A percentile compares a stretch with the other conserved stretches of the same genome.
Evolutionary conservation across 139 green algal genomes (phyloP).

Genomic region (Protoeuglena noctilucae): DNA sequence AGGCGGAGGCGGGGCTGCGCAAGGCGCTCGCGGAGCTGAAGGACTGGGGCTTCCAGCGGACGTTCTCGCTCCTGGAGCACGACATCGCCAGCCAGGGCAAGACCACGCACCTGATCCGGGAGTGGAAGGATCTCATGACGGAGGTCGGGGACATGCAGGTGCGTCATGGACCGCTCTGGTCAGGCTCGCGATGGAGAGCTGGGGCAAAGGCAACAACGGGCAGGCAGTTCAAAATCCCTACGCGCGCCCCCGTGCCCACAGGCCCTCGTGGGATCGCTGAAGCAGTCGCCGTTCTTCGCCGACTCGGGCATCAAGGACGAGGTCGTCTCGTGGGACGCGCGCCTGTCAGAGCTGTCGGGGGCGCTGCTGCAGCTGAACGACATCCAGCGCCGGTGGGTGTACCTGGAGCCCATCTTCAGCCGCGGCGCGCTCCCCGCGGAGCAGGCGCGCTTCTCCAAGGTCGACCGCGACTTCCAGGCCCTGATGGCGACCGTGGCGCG

Average conservation of each 20-base stretch:
- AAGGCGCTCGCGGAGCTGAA: slow-evolving; percentile 64
- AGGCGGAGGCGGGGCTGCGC: slow-evolving; percentile 50
- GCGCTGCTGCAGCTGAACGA: slow-evolving; percentile 37
- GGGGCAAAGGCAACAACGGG: no score
- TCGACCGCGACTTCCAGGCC: slow-evolving; percentile 54
- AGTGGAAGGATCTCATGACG: slow-evolving; percentile 60
- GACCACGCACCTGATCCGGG: slow-evolving; percentile 47
- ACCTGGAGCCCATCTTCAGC: slow-evolving; percentile 68
- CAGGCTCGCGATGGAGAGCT: no score
- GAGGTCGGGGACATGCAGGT: slow-evolving; percentile 54
- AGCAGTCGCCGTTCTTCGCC: slow-evolving; percentile 41
- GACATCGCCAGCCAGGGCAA: slow-evolving; percentile 3
- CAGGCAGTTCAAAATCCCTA: not conserved
- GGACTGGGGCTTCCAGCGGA: slow-evolving; percentile 48
- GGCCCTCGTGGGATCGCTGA: slow-evolving; percentile 45
- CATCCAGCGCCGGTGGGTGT: slow-evolving; percentile 67
- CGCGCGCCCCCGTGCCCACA: no score
- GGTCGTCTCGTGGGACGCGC: slow-evolving; percentile 33
- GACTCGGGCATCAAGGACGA: slow-evolving; percentile 36
- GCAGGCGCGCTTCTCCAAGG: slow-evolving; percentile 44
- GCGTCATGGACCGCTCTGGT: no score
- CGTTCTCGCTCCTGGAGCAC: slow-evolving; percentile 34
- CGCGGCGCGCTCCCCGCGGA: slow-evolving; percentile 52
- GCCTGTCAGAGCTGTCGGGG: slow-evolving; percentile 39
- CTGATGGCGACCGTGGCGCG: slow-evolving; percentile 26